Evolutionary conservation across 2,329 filamentous ascomycete species (phyloP).

Genomic region (Neonectria hederae): DNA sequence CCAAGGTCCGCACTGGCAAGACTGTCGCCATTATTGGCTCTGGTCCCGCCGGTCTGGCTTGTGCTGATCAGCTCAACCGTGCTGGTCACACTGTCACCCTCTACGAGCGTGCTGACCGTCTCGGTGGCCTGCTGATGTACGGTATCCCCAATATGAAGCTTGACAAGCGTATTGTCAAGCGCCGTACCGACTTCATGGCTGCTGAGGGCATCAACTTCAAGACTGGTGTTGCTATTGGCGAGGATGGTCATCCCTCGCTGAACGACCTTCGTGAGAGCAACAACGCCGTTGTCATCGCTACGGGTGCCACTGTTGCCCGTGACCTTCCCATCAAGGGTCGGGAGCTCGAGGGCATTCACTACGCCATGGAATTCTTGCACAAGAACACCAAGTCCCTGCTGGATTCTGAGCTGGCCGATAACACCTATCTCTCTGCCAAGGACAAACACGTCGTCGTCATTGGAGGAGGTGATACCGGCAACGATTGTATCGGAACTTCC

Average conservation of each 20-base stretch:
- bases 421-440: slow-evolving; percentile 91
- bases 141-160: slow-evolving; percentile 99
- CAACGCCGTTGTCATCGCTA: slow-evolving; percentile 89
- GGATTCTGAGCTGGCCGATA: slow-evolving; percentile 86
- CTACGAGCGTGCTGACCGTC: slow-evolving; percentile 90
- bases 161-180: slow-evolving; percentile 96
- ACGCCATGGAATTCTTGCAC: slow-evolving; percentile 97
- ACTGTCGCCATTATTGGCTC: slow-evolving; percentile 90
- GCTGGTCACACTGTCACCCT: slow-evolving; percentile 89
- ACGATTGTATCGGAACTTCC: slow-evolving; percentile 97
- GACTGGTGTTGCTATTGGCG: slow-evolving; percentile 80
- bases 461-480: slow-evolving; percentile 96
- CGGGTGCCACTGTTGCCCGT: slow-evolving; percentile 91
- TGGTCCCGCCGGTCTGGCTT: slow-evolving; percentile 88
- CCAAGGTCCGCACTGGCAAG: slow-evolving; percentile 85
- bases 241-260: slow-evolving; percentile 70
- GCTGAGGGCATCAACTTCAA: slow-evolving; percentile 87
- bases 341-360: slow-evolving; percentile 90
- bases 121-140: slow-evolving; percentile 95
- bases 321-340: slow-evolving; percentile 92
- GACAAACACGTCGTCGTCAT: slow-evolving; percentile 97
- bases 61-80: slow-evolving; percentile 93
- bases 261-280: slow-evolving; percentile 76
- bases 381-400: slow-evolving; percentile 97
- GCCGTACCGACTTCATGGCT: slow-evolving; percentile 94